A percentile compares a stretch with the other conserved stretches of the same genome.
Conservation (phyloP, 306 rosid species). For the Rubus parviflorus region DNA sequence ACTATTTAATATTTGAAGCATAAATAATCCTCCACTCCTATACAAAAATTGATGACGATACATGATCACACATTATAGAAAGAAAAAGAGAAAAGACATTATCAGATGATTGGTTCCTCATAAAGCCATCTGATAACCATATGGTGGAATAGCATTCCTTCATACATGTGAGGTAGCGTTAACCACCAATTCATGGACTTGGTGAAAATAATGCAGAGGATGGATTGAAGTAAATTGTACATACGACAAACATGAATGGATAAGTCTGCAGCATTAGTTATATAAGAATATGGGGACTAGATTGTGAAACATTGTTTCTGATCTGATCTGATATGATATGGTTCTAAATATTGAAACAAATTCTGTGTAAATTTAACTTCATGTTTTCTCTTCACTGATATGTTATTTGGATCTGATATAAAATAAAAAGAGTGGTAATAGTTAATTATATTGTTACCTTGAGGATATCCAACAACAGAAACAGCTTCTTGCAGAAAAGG, state of each 20-base stretch:
- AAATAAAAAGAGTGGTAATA: not conserved
- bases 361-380: not conserved
- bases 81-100: too few relatives aligned
- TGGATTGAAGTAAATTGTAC: not conserved
- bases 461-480: conserved; percentile 94
- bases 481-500: conserved; percentile 89
- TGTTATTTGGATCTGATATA: not conserved
- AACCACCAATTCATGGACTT: not conserved
- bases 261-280: not conserved
- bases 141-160: not conserved
- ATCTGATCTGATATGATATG: not conserved
- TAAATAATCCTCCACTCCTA: not conserved
- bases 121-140: not conserved
- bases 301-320: not conserved
- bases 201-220: not conserved
- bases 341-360: not conserved
- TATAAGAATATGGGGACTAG: not conserved
- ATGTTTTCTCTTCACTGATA: not conserved
- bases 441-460: conserved; percentile 43
- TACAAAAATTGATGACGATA: not conserved
- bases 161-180: not conserved
- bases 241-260: not conserved
- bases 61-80: not conserved
- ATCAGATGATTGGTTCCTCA: not conserved
- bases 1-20: not conserved